phyloP scores from a whole-genome alignment of 345 rosid genomes.

The Anacardium occidentale region DNA sequence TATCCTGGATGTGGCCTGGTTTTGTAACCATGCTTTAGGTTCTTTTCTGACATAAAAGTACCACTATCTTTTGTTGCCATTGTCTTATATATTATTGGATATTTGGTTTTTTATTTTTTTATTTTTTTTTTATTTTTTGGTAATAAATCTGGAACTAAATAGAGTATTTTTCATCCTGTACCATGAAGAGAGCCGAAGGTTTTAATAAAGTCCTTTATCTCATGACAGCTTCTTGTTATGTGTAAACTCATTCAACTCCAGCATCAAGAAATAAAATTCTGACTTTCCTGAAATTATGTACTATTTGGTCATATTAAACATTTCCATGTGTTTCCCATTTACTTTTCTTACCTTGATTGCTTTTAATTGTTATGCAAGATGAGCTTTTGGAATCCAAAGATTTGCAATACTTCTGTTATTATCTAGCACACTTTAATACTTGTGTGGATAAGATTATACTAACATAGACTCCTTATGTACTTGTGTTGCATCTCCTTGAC shows the following conservation, averaged over 20 bases:
- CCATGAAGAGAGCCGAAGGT: not conserved
- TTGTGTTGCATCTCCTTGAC: not conserved
- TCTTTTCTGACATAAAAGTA: not conserved
- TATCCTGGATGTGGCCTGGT: not conserved
- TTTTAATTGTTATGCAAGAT: not conserved
- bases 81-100: not conserved
- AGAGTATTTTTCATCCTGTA: not conserved
- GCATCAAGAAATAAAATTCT: not conserved
- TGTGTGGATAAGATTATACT: too few species aligned
- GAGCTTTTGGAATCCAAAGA: too few species aligned
- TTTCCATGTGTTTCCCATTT: too few species aligned
- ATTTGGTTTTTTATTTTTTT: not conserved
- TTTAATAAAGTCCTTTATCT: not conserved
- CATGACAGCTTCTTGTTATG: not conserved
- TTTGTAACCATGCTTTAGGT: not conserved
- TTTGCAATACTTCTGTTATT: too few species aligned
- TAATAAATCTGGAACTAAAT: not conserved
- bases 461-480: too few species aligned
- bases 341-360: not conserved
- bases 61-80: not conserved
- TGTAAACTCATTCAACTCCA: not conserved
- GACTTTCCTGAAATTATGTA: not conserved
- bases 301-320: not conserved
- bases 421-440: too few species aligned
- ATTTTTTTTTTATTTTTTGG: not conserved